These are phyloP conservation scores for Fragaria ananassa DNA, from an alignment of 306 rosid species.

Conservation along the genomic window DNA sequence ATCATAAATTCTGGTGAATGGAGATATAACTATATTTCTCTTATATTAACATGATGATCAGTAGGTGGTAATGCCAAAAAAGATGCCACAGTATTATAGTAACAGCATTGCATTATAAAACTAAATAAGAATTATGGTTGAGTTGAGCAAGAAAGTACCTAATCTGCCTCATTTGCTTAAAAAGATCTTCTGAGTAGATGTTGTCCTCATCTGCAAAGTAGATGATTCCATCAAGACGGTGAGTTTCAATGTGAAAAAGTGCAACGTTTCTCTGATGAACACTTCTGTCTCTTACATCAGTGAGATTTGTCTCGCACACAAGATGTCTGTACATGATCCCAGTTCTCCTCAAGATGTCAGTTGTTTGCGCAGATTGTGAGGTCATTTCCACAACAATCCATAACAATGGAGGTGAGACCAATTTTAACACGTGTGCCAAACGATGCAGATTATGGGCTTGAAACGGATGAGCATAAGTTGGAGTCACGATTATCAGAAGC, in stretches of 20 bases:
- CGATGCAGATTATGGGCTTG: conserved; percentile 74
- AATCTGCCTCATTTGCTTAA: conserved; percentile 80
- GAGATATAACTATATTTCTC: neutral
- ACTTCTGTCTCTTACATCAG: conserved; percentile 46
- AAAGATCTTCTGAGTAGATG: conserved; percentile 56
- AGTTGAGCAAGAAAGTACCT: conserved; percentile 44
- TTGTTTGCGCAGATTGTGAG: conserved; percentile 81
- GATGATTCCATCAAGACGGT: conserved; percentile 79
- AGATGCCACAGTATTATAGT: no score
- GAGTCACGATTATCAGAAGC: conserved; percentile 81
- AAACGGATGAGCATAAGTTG: conserved; percentile 48
- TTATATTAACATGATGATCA: neutral
- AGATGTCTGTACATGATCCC: conserved; percentile 87
- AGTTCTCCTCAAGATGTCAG: conserved; percentile 61
- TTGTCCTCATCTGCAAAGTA: conserved; percentile 80
- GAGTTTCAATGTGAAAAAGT: conserved; percentile 74
- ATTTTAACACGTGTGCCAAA: conserved; percentile 59
- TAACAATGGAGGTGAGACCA: conserved; percentile 59
- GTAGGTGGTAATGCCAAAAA: neutral
- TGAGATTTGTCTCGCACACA: conserved; percentile 54
- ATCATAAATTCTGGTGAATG: neutral
- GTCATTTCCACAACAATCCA: conserved; percentile 89
- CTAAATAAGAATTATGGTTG: conserved; percentile 9
- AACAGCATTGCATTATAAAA: neutral
- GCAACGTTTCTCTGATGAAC: conserved; percentile 74